Evolutionary conservation across 1,284 basidiomycete genomes (phyloP).

Genomic region (Mycosarcoma maydis): DNA sequence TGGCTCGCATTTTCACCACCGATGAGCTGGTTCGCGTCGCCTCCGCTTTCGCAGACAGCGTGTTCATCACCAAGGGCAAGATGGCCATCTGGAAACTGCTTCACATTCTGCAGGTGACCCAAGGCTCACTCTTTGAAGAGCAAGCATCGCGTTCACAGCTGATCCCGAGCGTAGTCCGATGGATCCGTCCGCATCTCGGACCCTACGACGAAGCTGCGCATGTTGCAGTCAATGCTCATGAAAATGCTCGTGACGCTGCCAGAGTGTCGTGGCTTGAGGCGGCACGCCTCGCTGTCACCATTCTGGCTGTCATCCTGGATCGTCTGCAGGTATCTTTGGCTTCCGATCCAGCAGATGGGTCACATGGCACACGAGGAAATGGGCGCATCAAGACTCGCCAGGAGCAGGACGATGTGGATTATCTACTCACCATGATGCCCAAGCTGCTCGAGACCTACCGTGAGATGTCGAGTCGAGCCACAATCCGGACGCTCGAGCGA

Average conservation of each 20-base stretch:
- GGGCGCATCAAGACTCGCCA: conserved; percentile 67
- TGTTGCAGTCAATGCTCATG: conserved; percentile 30
- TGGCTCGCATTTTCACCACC: conserved; percentile 68
- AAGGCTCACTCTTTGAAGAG: conserved; percentile 86
- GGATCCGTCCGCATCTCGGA: conserved; percentile 96
- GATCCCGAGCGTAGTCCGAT: conserved; percentile 86
- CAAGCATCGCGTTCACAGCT: conserved; percentile 80
- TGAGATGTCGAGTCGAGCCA: conserved; percentile 79
- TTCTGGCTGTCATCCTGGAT: conserved; percentile 84
- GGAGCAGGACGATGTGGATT: conserved; percentile 94
- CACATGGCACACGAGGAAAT: conserved; percentile 4
- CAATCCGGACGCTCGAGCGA: conserved; percentile 77
- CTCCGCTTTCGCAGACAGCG: conserved; percentile 84
- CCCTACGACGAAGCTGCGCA: conserved; percentile 73
- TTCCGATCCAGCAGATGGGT: conserved; percentile 1
- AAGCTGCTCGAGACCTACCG: conserved; percentile 85
- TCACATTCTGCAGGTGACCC: conserved; percentile 89
- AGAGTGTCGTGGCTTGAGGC: conserved; percentile 90
- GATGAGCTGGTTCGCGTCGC: conserved; percentile 70
- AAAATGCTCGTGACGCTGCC: conserved; percentile 69
- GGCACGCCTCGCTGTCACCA: conserved; percentile 74
- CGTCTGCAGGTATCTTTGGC: conserved; percentile 74
- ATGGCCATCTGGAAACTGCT: conserved; percentile 91
- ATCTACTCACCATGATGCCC: conserved; percentile 84
- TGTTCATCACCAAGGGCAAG: conserved; percentile 82